Conservation (phyloP, 2,329 filamentous ascomycete species). For the Emmonsiellopsis sp. region DNA sequence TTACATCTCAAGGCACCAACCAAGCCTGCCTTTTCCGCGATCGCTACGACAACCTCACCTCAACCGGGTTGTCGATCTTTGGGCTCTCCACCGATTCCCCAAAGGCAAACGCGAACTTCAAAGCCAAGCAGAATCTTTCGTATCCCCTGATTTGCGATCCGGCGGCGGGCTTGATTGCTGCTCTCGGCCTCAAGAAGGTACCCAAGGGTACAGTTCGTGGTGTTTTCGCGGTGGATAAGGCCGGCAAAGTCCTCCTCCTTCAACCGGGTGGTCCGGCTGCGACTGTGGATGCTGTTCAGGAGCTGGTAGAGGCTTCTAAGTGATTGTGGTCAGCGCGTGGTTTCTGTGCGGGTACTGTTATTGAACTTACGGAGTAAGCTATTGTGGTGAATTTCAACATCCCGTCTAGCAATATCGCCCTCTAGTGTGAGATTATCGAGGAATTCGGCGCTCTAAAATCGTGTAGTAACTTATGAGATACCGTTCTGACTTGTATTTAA, state of each 20-base stretch:
- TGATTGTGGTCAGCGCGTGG: background rate
- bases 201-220: conserved; percentile 75
- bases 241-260: conserved; percentile 67
- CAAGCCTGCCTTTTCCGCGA: conserved; percentile 94
- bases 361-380: too few species aligned
- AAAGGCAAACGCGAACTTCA: conserved; percentile 88
- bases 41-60: conserved; percentile 64
- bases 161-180: conserved; percentile 61
- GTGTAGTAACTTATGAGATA: too few species aligned
- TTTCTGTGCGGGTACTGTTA: too few species aligned
- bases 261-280: conserved; percentile 67
- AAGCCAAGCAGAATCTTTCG: conserved; percentile 79
- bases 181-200: conserved; percentile 82
- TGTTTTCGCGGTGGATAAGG: conserved; percentile 78
- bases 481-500: too few species aligned
- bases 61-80: conserved; percentile 75
- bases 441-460: too few species aligned
- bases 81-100: conserved; percentile 81
- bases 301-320: conserved; percentile 49
- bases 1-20: conserved; percentile 62
- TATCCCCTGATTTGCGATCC: conserved; percentile 86
- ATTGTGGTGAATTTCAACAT: too few species aligned
- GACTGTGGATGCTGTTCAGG: conserved; percentile 68
- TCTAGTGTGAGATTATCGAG: too few species aligned
- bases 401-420: too few species aligned